Percentiles rank a stretch among this genome's conserved stretches.
These are phyloP conservation scores for Selaginella tamariscina DNA, from an alignment of 75 land plant genomes.

Conservation along the genomic window DNA sequence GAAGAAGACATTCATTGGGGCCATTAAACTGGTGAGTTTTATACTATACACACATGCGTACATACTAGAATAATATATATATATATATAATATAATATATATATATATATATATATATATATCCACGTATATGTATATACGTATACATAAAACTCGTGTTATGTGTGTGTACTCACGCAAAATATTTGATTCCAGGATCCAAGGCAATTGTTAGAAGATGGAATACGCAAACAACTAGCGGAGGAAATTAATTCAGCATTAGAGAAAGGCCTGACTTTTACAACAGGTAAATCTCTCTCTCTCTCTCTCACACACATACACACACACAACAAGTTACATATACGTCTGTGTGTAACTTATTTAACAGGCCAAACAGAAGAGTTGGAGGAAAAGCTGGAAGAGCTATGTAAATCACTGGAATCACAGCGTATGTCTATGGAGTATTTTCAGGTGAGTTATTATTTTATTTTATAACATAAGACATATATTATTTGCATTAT, in stretches of 20 bases:
- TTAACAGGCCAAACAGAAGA: constrained; percentile 15
- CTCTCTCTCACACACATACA: too few species aligned
- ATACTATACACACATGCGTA: constrained; percentile 2
- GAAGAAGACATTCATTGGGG: constrained; percentile 35
- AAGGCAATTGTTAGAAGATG: constrained; percentile 32
- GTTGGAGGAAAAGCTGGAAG: constrained; percentile 25
- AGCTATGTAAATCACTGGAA: constrained; percentile 10
- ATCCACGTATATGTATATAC: too few species aligned
- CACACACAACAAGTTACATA: too few species aligned
- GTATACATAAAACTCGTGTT: too few species aligned
- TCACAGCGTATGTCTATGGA: constrained; percentile 34
- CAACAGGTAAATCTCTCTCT: constrained; percentile 9
- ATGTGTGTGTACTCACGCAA: too few species aligned
- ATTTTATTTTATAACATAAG: too few species aligned
- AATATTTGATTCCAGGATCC: constrained; percentile 22
- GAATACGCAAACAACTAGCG: constrained; percentile 32
- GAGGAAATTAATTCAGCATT: constrained; percentile 19
- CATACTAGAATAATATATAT: too few species aligned
- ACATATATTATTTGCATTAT: too few species aligned
- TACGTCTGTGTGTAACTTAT: neutral
- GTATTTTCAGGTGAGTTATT: constrained; percentile 40
- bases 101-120: too few species aligned
- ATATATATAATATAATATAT: too few species aligned
- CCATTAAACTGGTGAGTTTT: constrained; percentile 24
- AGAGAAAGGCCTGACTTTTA: constrained; percentile 18